A percentile compares a stretch with the other conserved stretches of the same genome.
phyloP scores from a whole-genome alignment of 768 basidiomycete species.

The Suillus brevipes region DNA sequence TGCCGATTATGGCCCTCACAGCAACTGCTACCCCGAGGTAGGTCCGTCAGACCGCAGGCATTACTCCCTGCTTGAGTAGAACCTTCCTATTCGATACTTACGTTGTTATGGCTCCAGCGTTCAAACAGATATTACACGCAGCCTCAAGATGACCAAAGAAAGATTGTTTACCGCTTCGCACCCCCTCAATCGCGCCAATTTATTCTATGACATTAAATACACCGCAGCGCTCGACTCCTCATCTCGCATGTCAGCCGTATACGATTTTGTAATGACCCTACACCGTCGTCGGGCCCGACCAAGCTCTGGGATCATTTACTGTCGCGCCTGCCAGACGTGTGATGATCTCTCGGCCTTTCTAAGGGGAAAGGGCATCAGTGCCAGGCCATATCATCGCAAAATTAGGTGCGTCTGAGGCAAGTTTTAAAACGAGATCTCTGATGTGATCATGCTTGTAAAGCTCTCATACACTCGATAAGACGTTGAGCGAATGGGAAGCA shows the following conservation, averaged over 20 bases:
- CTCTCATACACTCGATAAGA: constrained; percentile 48
- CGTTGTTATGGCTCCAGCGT: constrained; percentile 47
- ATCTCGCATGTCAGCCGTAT: constrained; percentile 63
- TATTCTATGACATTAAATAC: constrained; percentile 82
- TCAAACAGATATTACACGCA: constrained; percentile 69
- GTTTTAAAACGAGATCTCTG: constrained; percentile 1
- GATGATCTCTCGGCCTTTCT: constrained; percentile 66
- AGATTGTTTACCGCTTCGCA: constrained; percentile 65
- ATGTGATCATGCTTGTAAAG: constrained; percentile 29
- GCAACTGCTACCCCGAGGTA: constrained; percentile 78
- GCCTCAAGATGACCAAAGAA: constrained; percentile 56
- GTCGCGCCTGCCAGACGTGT: constrained; percentile 65
- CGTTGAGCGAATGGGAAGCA: constrained; percentile 58
- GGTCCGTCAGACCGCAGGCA: constrained; percentile 16
- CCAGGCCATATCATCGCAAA: constrained; percentile 76
- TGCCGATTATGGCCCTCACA: constrained; percentile 87
- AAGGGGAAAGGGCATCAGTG: constrained; percentile 63
- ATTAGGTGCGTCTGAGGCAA: constrained; percentile 42
- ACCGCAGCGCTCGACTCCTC: constrained; percentile 49
- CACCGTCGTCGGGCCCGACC: constrained; percentile 57
- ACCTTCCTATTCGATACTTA: background rate
- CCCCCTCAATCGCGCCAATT: constrained; percentile 78
- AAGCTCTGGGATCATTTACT: constrained; percentile 78
- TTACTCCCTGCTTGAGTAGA: background rate
- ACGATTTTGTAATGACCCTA: constrained; percentile 63